phyloP scores from a whole-genome alignment of 768 basidiomycete genomes.

The Cystofilobasidium macerans region DNA sequence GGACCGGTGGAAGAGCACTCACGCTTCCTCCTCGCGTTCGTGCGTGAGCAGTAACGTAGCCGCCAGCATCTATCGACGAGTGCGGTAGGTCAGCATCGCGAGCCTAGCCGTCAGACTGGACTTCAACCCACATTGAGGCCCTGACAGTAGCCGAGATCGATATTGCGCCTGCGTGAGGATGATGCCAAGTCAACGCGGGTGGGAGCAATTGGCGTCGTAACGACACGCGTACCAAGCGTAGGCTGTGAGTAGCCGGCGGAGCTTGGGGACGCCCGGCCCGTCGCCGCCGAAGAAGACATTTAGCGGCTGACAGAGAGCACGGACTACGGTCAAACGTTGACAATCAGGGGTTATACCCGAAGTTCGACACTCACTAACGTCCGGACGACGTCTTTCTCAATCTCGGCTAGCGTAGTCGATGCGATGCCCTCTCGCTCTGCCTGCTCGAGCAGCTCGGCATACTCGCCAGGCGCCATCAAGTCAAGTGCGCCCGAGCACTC shows the following conservation, averaged over 20 bases:
- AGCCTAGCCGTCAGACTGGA: background rate
- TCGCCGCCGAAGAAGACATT: conserved; percentile 97
- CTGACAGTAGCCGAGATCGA: conserved; percentile 84
- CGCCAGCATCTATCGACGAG: conserved; percentile 56
- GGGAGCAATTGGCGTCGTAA: background rate
- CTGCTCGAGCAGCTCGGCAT: conserved; percentile 61
- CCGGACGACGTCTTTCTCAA: conserved; percentile 71
- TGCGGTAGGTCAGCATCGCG: conserved; percentile 43
- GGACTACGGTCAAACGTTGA: too few species aligned
- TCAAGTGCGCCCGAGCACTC: conserved; percentile 91
- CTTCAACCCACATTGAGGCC: conserved; percentile 31
- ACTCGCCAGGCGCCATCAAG: conserved; percentile 80
- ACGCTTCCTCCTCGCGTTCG: conserved; percentile 54
- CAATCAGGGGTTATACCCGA: too few species aligned
- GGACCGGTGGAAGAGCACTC: background rate
- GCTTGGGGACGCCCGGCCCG: conserved; percentile 83
- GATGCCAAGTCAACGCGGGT: background rate
- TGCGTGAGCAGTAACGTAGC: conserved; percentile 87
- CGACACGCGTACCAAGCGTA: conserved; percentile 65
- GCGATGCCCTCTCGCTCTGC: conserved; percentile 35
- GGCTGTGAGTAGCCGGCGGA: conserved; percentile 76
- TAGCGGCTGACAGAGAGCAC: conserved; percentile 48
- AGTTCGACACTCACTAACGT: conserved; percentile 21
- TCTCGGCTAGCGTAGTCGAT: conserved; percentile 50
- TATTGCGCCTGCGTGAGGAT: conserved; percentile 59